Evolutionary conservation across 495 filamentous ascomycete genomes (phyloP).

Genomic region (Lasiosphaeria ovina): DNA sequence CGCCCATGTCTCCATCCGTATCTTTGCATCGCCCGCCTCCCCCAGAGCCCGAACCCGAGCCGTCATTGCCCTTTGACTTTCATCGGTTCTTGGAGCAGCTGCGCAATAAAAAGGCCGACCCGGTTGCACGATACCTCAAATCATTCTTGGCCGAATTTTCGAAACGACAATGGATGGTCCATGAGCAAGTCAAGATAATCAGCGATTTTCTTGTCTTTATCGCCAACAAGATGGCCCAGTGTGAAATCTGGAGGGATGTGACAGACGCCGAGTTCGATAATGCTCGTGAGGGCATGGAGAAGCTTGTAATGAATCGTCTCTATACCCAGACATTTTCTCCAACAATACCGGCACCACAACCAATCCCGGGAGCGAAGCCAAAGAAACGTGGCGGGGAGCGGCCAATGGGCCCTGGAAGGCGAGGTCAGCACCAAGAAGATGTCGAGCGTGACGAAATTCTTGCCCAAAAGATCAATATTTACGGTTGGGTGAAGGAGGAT

Average conservation of each 20-base stretch:
- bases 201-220: constrained; percentile 97
- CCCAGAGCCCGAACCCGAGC: constrained; percentile 85
- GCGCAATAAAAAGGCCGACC: constrained; percentile 91
- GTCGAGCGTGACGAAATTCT: constrained; percentile 94
- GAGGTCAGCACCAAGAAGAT: constrained; percentile 97
- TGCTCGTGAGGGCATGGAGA: constrained; percentile 98
- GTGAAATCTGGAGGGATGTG: constrained; percentile 94
- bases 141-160: constrained; percentile 94
- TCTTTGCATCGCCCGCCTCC: constrained; percentile 67
- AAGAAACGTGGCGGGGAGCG: constrained; percentile 67
- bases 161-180: constrained; percentile 99
- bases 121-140: constrained; percentile 90
- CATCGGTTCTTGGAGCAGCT: constrained; percentile 95
- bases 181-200: constrained; percentile 98
- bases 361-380: constrained; percentile 67
- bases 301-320: constrained; percentile 97
- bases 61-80: constrained; percentile 92
- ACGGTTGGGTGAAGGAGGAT: constrained; percentile 89
- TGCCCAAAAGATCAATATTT: constrained; percentile 93
- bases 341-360: constrained; percentile 76
- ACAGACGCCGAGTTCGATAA: constrained; percentile 98
- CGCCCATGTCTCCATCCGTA: constrained; percentile 49
- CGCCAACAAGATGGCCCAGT: constrained; percentile 96
- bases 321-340: constrained; percentile 97
- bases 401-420: constrained; percentile 73